phyloP scores from a whole-genome alignment of 208 protist species.

The Leishmania amazonensis region DNA sequence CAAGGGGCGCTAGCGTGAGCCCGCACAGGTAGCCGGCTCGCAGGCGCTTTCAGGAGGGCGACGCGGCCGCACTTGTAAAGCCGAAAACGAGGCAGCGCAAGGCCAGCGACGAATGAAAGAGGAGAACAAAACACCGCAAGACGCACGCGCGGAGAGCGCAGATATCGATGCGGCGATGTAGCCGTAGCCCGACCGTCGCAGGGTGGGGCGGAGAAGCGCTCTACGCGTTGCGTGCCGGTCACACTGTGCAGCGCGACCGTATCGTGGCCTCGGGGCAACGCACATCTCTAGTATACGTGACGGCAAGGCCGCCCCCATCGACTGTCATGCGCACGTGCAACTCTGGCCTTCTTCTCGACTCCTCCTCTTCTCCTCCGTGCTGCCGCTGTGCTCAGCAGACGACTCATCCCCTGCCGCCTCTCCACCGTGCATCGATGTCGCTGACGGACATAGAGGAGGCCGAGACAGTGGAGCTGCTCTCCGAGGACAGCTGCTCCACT shows the following conservation, averaged over 20 bases:
- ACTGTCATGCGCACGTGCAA: neutral
- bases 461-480: constrained; percentile 23
- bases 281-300: neutral
- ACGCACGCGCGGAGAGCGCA: neutral
- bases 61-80: neutral
- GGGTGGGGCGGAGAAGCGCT: neutral
- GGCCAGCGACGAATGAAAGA: neutral
- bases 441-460: constrained; percentile 12
- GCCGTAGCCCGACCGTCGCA: neutral
- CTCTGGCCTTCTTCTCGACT: neutral
- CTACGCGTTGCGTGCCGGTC: neutral
- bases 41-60: neutral
- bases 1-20: neutral
- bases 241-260: neutral
- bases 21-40: neutral
- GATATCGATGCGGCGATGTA: neutral
- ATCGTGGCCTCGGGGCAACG: neutral
- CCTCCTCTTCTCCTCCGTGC: neutral
- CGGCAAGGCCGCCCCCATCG: neutral
- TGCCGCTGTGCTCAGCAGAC: neutral
- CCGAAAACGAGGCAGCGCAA: neutral
- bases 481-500: constrained; percentile 35
- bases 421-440: neutral
- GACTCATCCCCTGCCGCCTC: neutral
- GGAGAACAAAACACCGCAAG: neutral